Conservation (phyloP, 768 basidiomycete species). For the Termitomyces sp. region DNA sequence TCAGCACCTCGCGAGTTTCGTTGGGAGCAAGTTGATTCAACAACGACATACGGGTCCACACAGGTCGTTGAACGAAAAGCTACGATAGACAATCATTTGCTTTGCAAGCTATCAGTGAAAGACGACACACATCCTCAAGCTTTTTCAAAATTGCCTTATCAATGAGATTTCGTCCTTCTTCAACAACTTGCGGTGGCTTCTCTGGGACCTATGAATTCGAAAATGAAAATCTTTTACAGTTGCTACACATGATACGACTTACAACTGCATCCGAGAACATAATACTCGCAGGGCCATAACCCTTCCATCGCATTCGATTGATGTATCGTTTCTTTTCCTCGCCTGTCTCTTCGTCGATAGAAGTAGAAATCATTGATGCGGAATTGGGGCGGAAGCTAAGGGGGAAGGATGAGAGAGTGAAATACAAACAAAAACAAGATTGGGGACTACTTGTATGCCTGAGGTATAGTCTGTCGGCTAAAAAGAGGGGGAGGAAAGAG, state of each 20-base stretch:
- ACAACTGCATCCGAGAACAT: slow-evolving; percentile 59
- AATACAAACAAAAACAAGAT: background rate
- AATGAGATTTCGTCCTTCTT: slow-evolving; percentile 49
- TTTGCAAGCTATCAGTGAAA: background rate
- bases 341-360: slow-evolving; percentile 69
- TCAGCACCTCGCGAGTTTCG: slow-evolving; percentile 68
- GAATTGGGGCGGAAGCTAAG: slow-evolving; percentile 72
- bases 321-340: slow-evolving; percentile 80
- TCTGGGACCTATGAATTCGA: slow-evolving; percentile 51
- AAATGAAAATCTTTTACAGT: background rate
- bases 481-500: slow-evolving; percentile 89
- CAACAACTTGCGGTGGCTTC: slow-evolving; percentile 54
- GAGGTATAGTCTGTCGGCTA: slow-evolving; percentile 72
- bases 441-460: slow-evolving; percentile 65
- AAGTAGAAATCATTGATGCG: slow-evolving; percentile 62
- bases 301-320: slow-evolving; percentile 83
- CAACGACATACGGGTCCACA: slow-evolving; percentile 87
- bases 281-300: slow-evolving; percentile 68
- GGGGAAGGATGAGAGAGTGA: background rate
- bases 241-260: slow-evolving; percentile 9
- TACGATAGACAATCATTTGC: slow-evolving; percentile 20
- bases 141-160: slow-evolving; percentile 49
- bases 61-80: slow-evolving; percentile 69
- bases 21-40: slow-evolving; percentile 71
- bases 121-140: slow-evolving; percentile 41